Evolutionary conservation across 305 asterid species (phyloP).

Genomic region (Andrographis paniculata): DNA sequence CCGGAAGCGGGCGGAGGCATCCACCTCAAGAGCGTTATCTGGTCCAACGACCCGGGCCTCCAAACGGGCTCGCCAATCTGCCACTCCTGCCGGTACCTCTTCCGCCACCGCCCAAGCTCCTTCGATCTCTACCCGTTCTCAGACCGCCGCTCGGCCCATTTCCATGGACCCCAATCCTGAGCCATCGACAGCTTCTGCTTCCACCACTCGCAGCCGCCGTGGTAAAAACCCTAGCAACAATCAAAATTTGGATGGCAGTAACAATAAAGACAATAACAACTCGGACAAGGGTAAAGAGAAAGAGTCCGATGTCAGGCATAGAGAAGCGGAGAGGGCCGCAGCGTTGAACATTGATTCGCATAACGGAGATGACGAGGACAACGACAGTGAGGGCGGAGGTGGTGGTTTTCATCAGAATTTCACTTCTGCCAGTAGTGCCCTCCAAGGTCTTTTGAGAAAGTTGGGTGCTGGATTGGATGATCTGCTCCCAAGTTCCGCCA

Average conservation of each 20-base stretch:
- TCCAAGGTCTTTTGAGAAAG: slow-evolving; percentile 89
- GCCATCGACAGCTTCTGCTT: slow-evolving; percentile 66
- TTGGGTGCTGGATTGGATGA: slow-evolving; percentile 96
- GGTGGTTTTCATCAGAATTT: slow-evolving; percentile 84
- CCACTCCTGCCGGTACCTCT: slow-evolving; percentile 24
- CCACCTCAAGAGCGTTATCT: slow-evolving; percentile 81
- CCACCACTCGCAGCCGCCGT: slow-evolving; percentile 77
- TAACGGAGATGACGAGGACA: slow-evolving; percentile 68
- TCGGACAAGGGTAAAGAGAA: slow-evolving; percentile 92
- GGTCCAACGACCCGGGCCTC: slow-evolving; percentile 76
- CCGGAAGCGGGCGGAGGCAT: slow-evolving; percentile 99
- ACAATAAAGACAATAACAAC: slow-evolving; percentile 29
- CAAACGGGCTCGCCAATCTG: slow-evolving; percentile 72
- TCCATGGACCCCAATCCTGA: slow-evolving; percentile 75
- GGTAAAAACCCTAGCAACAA: slow-evolving; percentile 54
- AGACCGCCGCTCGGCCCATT: slow-evolving; percentile 45
- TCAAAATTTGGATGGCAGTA: slow-evolving; percentile 37
- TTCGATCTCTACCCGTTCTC: slow-evolving; percentile 61
- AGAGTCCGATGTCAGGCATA: slow-evolving; percentile 63
- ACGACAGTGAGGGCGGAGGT: slow-evolving; percentile 81
- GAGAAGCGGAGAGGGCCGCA: slow-evolving; percentile 53
- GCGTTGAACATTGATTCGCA: slow-evolving; percentile 71
- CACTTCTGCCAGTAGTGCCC: slow-evolving; percentile 95
- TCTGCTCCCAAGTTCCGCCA: slow-evolving; percentile 82
- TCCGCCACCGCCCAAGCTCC: slow-evolving; percentile 21